Percentiles rank a stretch among this genome's conserved stretches.
Conservation (phyloP, 2,329 filamentous ascomycete genomes). For the Xylariales sp. region DNA sequence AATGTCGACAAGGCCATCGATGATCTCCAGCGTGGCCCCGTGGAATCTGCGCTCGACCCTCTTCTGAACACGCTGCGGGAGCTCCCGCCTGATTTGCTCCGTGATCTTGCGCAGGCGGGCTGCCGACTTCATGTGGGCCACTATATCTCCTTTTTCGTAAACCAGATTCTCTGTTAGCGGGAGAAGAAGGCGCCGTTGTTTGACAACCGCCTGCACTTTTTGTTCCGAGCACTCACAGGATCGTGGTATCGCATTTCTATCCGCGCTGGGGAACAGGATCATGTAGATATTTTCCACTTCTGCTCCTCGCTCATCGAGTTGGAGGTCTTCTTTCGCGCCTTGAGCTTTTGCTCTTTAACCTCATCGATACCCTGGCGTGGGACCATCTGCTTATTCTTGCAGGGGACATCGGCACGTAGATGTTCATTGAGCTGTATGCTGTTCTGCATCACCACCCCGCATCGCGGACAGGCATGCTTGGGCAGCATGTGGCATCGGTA, state of each 20-base stretch:
- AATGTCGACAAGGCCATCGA: slow-evolving; percentile 19
- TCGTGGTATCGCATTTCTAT: slow-evolving; percentile 20
- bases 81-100: slow-evolving; percentile 19
- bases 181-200: slow-evolving; percentile 1
- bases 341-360: slow-evolving; percentile 20
- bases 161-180: slow-evolving; percentile 15
- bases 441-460: slow-evolving; percentile 17
- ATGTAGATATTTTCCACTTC: slow-evolving; percentile 25
- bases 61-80: slow-evolving; percentile 20
- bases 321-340: slow-evolving; percentile 19
- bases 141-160: slow-evolving; percentile 16
- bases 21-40: slow-evolving; percentile 16
- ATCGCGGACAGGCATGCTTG: slow-evolving; percentile 21
- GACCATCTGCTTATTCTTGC: slow-evolving; percentile 17
- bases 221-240: no score
- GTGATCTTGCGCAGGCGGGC: slow-evolving; percentile 17
- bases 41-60: slow-evolving; percentile 21
- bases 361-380: slow-evolving; percentile 22
- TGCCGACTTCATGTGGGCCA: slow-evolving; percentile 11
- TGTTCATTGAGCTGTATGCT: slow-evolving; percentile 17
- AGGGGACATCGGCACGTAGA: slow-evolving; percentile 21
- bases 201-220: neutral
- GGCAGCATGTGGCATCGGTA: slow-evolving; percentile 22
- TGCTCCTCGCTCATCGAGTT: slow-evolving; percentile 20
- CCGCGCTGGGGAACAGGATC: slow-evolving; percentile 22